A percentile compares a stretch with the other conserved stretches of the same genome.
Evolutionary conservation across 768 basidiomycete genomes (phyloP).

Genomic region (Kwoniella heveanensis): DNA sequence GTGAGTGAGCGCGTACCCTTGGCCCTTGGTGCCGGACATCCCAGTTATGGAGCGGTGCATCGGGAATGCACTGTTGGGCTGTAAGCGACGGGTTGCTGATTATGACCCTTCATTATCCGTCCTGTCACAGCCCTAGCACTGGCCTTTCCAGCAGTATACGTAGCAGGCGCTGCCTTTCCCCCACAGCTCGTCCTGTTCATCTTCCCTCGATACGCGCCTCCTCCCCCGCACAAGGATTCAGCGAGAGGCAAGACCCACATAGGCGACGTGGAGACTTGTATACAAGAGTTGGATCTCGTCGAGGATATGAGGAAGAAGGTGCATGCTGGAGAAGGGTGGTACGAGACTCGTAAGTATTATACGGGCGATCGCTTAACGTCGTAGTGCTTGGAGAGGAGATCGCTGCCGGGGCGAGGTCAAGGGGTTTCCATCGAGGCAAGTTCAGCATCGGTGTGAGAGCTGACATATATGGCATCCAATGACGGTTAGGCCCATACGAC

Average conservation of each 20-base stretch:
- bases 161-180: slow-evolving; percentile 50
- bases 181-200: slow-evolving; percentile 61
- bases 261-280: slow-evolving; percentile 65
- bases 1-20: slow-evolving; percentile 20
- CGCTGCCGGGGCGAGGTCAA: too few relatives aligned
- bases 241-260: slow-evolving; percentile 65
- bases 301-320: slow-evolving; percentile 59
- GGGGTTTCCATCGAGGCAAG: too few relatives aligned
- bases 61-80: too few relatives aligned
- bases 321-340: slow-evolving; percentile 47
- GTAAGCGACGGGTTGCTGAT: too few relatives aligned
- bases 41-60: too few relatives aligned
- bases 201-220: slow-evolving; percentile 75
- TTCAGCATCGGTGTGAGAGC: too few relatives aligned
- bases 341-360: slow-evolving; percentile 52
- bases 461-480: not conserved
- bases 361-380: too few relatives aligned
- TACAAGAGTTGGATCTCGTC: slow-evolving; percentile 70
- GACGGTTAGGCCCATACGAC: slow-evolving; percentile 65
- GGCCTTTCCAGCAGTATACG: slow-evolving; percentile 47
- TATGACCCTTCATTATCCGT: too few relatives aligned
- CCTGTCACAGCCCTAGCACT: slow-evolving; percentile 44
- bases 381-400: too few relatives aligned
- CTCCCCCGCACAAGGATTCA: slow-evolving; percentile 66
- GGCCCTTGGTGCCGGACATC: too few relatives aligned